Evolutionary conservation across 2,329 filamentous ascomycete genomes (phyloP).

Genomic region (Remersonia thermophila): DNA sequence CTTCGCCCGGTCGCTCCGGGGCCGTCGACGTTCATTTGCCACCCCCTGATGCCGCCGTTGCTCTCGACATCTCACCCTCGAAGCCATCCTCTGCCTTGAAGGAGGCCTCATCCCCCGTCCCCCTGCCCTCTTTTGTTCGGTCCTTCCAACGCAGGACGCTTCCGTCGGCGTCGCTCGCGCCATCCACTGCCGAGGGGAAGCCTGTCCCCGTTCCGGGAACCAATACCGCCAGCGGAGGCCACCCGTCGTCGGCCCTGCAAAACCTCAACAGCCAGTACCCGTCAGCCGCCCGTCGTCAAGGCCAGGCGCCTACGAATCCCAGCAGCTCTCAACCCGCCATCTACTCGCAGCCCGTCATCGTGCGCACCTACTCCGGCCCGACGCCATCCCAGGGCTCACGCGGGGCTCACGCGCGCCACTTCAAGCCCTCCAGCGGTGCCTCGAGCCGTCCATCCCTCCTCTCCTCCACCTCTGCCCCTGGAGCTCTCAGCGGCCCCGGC

Average conservation of each 20-base stretch:
- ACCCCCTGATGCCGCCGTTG: conserved; percentile 3
- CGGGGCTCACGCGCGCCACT: conserved; percentile 15
- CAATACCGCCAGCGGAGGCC: conserved; percentile 41
- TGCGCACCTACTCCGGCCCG: conserved; percentile 48
- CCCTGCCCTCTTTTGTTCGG: conserved; percentile 35
- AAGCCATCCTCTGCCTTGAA: conserved; percentile 4
- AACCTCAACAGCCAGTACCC: conserved; percentile 47
- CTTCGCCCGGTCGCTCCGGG: conserved; percentile 1
- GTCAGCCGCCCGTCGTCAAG: conserved; percentile 33
- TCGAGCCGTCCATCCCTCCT: conserved; percentile 21
- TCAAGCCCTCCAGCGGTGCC: conserved; percentile 18
- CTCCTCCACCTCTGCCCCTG: conserved; percentile 14
- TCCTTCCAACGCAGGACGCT: conserved; percentile 11
- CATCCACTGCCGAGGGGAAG: conserved; percentile 43
- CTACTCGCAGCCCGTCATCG: conserved; percentile 53
- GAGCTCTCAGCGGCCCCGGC: conserved; percentile 16
- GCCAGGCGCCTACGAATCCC: conserved; percentile 40
- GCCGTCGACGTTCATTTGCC: conserved; percentile 1
- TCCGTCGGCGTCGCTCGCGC: conserved; percentile 40
- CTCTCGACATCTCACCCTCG: conserved; percentile 1
- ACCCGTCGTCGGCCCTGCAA: conserved; percentile 43
- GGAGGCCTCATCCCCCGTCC: conserved; percentile 18
- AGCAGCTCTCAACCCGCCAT: conserved; percentile 44
- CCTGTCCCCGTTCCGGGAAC: conserved; percentile 46
- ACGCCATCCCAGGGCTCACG: conserved; percentile 23